Base-by-base conservation (phyloP, 305 asterid species). In the Rubia tinctorum region DNA sequence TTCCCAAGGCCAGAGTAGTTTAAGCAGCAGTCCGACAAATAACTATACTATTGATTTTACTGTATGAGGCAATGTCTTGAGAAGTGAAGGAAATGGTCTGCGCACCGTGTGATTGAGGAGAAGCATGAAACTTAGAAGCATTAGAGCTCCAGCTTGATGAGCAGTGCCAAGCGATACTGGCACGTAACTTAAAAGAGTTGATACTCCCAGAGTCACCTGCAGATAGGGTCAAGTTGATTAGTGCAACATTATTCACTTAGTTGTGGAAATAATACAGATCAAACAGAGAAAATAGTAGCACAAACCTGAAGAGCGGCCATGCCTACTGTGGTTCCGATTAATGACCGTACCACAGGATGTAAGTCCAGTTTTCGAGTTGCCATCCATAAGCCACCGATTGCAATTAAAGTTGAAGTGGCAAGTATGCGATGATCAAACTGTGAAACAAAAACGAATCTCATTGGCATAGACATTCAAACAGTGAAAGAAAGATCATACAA, bases 81-180 rank as follows among this genome's bases (percentile, higher is more conserved):
- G 82, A 83, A 92, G 96, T 6, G 89, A 83, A 22, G 73, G 60
- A 0, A 96, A 95, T 71, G 99, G 98, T 12, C 91, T 88, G 9
- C 99, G 88, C 51, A 91, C 82, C 6, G 95, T 85, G 85, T 95
- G 99, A 82, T 89, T 92, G 83, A 95, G 99, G 76, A 90, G 82
- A 76, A 95, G 84, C 96, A 89, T 82, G 14, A 92, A 78, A 59
- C 88, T 86, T 56, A 95, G 60, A 66, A 95, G 99, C 25, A 95
- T 92, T 69, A 95, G 83, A 23, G 97, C 99, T 74, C 99, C 99
- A 4, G 97, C 99, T 71, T 95, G 99, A 77, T 95, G 98, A 78
- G 97, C 97, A 23, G 88, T 56, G 78, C 97, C 98, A 22, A 94
- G 82, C 15, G 97, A 90, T 37, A 88, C 96, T 5, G 99, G 99